Percentiles rank a stretch among this genome's conserved stretches.
Conservation (phyloP, 1,284 basidiomycete genomes). For the Athelia sp. region DNA sequence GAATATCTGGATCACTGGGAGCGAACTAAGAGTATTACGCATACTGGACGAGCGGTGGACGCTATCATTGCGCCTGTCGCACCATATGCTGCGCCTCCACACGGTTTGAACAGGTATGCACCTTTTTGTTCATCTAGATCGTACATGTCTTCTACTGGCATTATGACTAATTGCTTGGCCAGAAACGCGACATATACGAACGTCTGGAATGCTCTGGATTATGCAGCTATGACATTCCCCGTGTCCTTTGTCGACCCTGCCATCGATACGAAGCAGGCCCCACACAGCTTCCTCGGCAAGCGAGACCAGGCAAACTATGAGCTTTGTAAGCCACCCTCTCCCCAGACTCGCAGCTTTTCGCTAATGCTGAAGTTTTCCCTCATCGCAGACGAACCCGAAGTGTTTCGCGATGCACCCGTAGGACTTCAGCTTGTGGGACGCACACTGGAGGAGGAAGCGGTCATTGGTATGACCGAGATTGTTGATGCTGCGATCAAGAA, state of each 20-base stretch:
- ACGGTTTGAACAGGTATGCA: constrained; percentile 39
- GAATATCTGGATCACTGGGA: constrained; percentile 51
- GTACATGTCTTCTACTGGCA: constrained; percentile 18
- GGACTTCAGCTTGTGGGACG: constrained; percentile 42
- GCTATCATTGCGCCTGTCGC: constrained; percentile 56
- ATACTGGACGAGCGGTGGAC: constrained; percentile 60
- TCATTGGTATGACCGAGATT: constrained; percentile 50
- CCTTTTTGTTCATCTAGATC: no score
- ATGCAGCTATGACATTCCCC: constrained; percentile 42
- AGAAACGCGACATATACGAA: constrained; percentile 53
- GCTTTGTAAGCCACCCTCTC: constrained; percentile 29
- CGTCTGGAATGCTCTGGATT: constrained; percentile 15
- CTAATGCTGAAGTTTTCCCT: neutral
- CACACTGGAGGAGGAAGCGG: constrained; percentile 57
- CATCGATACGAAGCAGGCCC: constrained; percentile 37
- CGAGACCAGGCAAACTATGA: constrained; percentile 34
- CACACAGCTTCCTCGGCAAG: constrained; percentile 38
- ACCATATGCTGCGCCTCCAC: constrained; percentile 48
- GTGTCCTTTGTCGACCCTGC: constrained; percentile 52
- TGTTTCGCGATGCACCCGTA: constrained; percentile 38
- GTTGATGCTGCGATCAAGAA: constrained; percentile 36
- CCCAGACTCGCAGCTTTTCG: neutral
- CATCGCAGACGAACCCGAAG: constrained; percentile 33
- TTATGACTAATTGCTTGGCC: constrained; percentile 4
- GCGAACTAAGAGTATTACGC: constrained; percentile 38